Conservation (phyloP, 192 early-diverging fungal genomes). For the Coemansia sp. region DNA sequence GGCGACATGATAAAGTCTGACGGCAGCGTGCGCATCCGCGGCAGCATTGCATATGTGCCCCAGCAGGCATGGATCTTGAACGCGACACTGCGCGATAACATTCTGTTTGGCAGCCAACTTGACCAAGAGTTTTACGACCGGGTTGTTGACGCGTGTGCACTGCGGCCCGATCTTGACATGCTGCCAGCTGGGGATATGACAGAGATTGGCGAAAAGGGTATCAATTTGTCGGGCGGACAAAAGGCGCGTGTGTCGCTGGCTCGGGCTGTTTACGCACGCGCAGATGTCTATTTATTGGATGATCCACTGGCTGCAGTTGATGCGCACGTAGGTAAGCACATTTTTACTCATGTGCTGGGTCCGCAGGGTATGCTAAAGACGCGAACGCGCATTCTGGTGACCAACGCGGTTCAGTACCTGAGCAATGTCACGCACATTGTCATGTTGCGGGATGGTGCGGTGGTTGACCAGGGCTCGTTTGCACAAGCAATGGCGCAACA, state of each 20-base stretch:
- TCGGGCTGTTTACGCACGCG: slow-evolving; percentile 61
- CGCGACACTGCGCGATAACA: slow-evolving; percentile 62
- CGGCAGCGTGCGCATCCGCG: slow-evolving; percentile 28
- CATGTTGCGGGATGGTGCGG: slow-evolving; percentile 28
- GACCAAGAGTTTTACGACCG: slow-evolving; percentile 55
- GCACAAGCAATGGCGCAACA: background rate
- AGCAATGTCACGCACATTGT: slow-evolving; percentile 45
- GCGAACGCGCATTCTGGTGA: slow-evolving; percentile 57
- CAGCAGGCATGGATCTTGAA: slow-evolving; percentile 62
- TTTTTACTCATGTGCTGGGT: slow-evolving; percentile 57
- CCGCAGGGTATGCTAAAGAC: slow-evolving; percentile 45
- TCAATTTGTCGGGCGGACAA: slow-evolving; percentile 21
- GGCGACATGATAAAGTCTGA: slow-evolving; percentile 54
- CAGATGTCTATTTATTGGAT: slow-evolving; percentile 67
- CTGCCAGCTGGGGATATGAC: slow-evolving; percentile 55
- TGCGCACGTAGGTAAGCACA: slow-evolving; percentile 60
- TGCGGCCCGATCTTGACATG: slow-evolving; percentile 54
- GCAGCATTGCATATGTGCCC: slow-evolving; percentile 58
- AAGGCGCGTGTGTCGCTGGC: slow-evolving; percentile 13
- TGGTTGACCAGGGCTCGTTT: slow-evolving; percentile 5
- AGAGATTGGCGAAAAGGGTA: slow-evolving; percentile 23
- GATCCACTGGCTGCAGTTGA: slow-evolving; percentile 70
- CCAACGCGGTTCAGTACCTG: slow-evolving; percentile 57
- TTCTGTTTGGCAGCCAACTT: slow-evolving; percentile 61
- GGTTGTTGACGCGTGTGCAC: slow-evolving; percentile 60